Evolutionary conservation across 768 basidiomycete species (phyloP).

Genomic region (Mycena polygramma): DNA sequence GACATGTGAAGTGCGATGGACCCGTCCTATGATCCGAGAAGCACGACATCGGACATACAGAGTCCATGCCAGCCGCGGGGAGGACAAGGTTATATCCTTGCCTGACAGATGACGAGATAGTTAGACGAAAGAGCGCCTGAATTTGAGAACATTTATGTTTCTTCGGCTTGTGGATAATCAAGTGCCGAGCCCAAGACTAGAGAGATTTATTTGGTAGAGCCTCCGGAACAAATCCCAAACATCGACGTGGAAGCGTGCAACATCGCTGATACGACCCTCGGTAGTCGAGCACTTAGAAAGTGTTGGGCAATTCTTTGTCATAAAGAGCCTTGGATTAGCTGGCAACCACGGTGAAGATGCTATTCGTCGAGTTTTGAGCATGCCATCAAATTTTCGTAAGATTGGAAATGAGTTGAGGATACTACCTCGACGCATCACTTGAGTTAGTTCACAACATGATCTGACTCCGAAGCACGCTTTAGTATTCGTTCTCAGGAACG

Average conservation of each 20-base stretch:
- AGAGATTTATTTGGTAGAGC: background rate
- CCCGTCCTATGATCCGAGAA: slow-evolving; percentile 35
- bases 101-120: slow-evolving; percentile 33
- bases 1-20: slow-evolving; percentile 34
- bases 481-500: slow-evolving; percentile 22
- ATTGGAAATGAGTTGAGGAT: slow-evolving; percentile 21
- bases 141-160: slow-evolving; percentile 26
- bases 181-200: slow-evolving; percentile 4
- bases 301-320: slow-evolving; percentile 17
- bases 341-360: slow-evolving; percentile 20
- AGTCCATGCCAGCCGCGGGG: slow-evolving; percentile 31
- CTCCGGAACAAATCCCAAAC: background rate
- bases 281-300: background rate
- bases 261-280: background rate
- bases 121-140: slow-evolving; percentile 29
- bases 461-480: slow-evolving; percentile 26
- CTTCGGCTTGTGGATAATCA: slow-evolving; percentile 23
- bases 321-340: background rate
- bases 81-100: slow-evolving; percentile 37
- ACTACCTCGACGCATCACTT: slow-evolving; percentile 22
- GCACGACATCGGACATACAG: slow-evolving; percentile 37
- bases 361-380: background rate
- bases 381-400: slow-evolving; percentile 27
- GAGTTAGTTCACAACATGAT: slow-evolving; percentile 33
- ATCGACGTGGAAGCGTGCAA: slow-evolving; percentile 12